Evolutionary conservation across 1,284 basidiomycete species (phyloP), one percentile per base, ranked within the genome.

Genomic region (Mycena citricolor): DNA sequence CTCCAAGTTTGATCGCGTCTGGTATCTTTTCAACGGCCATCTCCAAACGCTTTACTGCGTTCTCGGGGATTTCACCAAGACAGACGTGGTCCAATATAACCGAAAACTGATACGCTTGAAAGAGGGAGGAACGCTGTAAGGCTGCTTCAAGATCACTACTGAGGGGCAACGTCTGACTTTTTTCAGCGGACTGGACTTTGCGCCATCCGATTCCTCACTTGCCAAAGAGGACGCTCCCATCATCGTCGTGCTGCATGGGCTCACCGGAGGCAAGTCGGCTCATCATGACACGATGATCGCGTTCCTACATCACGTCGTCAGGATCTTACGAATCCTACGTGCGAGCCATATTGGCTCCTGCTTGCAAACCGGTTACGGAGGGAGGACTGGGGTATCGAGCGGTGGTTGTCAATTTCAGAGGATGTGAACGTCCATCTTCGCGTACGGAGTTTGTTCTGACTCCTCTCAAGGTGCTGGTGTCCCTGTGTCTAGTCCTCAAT

Each of bases 231-330:
- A 85, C 48, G 77, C 86, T 2, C 92, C 94, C 4, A 83, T 94
- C 31, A 70, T 97, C 38, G 80, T 94, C 10, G 84, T 93, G 8
- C 70, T 85, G 51, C 94, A 97, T 58, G 93, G 92, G 14, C 69
- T 95, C 34, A 91, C 90, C 6, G 93, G 93, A 61, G 92, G 86
- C 82, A 55, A 45, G 64, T 52, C 14, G 20, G 17, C 32, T 49
- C 32, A 22, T 13, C 17, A 30, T 35, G 13, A 13, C 14, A 28
- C 23, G 19, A 47, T n/a, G n/a, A n/a, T n/a, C n/a, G n/a, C n/a
- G n/a, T n/a, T n/a, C n/a, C n/a, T n/a, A n/a, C n/a, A n/a, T 17
- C 8, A 24, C 39, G 6, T 32, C 34, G 41, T 14, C 52, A 90
- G 86, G 91, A 20, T 91, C 88, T 11, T 81, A 94, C 62, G 94